phyloP scores from a whole-genome alignment of 2,329 filamentous ascomycete genomes.

The Sporothrix sp. region DNA sequence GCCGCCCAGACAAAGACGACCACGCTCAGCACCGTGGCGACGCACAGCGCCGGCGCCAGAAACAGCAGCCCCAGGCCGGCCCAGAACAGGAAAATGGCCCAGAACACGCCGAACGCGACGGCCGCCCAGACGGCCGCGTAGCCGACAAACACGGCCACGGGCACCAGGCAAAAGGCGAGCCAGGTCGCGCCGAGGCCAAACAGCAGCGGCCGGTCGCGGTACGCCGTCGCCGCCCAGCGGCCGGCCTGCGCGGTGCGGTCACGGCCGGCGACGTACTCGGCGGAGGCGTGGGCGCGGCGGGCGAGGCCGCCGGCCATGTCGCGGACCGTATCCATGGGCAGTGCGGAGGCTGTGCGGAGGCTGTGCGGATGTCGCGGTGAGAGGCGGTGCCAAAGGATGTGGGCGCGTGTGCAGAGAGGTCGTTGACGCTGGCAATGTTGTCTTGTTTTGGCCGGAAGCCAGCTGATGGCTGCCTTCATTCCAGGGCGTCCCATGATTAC shows the following conservation, averaged over 20 bases:
- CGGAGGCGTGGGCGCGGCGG: not conserved
- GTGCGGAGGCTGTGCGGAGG: not conserved
- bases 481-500: too few species aligned
- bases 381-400: too few species aligned
- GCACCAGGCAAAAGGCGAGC: conserved; percentile 10
- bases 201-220: conserved; percentile 11
- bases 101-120: conserved; percentile 14
- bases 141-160: conserved; percentile 9
- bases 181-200: conserved; percentile 8
- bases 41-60: conserved; percentile 14
- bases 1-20: conserved; percentile 14
- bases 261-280: conserved; percentile 2
- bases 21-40: conserved; percentile 11
- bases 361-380: not conserved
- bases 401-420: not conserved
- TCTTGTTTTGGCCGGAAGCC: too few species aligned
- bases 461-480: too few species aligned
- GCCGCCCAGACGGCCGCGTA: conserved; percentile 14
- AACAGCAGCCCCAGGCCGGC: conserved; percentile 14
- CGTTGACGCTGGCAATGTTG: not conserved
- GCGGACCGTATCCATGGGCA: conserved; percentile 5
- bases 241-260: conserved; percentile 1
- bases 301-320: not conserved
- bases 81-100: conserved; percentile 17
- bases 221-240: conserved; percentile 1